Base-by-base conservation (phyloP, 805 yeast species). In the Hyphopichia homilentoma region DNA sequence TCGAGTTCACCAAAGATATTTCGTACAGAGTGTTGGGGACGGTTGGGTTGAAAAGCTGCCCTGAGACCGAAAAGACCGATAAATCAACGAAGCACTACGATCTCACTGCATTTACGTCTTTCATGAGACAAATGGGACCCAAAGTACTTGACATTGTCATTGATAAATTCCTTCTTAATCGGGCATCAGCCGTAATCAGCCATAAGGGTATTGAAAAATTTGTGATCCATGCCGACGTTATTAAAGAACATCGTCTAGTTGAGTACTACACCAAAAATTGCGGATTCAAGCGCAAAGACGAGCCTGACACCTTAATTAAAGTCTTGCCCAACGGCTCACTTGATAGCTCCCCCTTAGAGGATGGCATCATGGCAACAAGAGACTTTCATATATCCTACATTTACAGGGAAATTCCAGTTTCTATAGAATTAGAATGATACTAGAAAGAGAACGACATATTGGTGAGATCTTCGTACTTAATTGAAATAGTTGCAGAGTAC, bases 51-150 rank as follows among this genome's bases (percentile, higher is more conserved):
- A 44, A 48, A 37, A 29, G 43, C 17, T 30, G 31, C 25, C 28
- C 28, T 5, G 30, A 25, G 4, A 21, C 25, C 9, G 6, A 26
- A 2, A 16, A 27, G 12, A 8, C 11, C 8, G 23, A 17, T 22
- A 25, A 23, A 13, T 14, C 19, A 11, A 34, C 29, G 7, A 44
- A 40, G 9, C 47, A 48, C n/a, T 50, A 54, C 26, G 80, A 73
- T 41, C 33, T 77, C 7, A 75, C 83, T 0, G 72, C 70, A 5
- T 69, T 72, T 38, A 68, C 79, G 0, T 73, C 83, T 0, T 75
- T 70, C 35, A 57, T 64, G 43, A 68, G 70, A 14, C 48, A 52
- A n/a, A 32, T 59, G 8, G 72, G 68, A 4, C 47, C 67, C 2
- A 33, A 34, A 4, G 33, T 59, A 8, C 38, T 64, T 0, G 52